These are phyloP conservation scores for Aspergillus hancockii DNA, from an alignment of 495 filamentous ascomycete species.

Conservation along the genomic window DNA sequence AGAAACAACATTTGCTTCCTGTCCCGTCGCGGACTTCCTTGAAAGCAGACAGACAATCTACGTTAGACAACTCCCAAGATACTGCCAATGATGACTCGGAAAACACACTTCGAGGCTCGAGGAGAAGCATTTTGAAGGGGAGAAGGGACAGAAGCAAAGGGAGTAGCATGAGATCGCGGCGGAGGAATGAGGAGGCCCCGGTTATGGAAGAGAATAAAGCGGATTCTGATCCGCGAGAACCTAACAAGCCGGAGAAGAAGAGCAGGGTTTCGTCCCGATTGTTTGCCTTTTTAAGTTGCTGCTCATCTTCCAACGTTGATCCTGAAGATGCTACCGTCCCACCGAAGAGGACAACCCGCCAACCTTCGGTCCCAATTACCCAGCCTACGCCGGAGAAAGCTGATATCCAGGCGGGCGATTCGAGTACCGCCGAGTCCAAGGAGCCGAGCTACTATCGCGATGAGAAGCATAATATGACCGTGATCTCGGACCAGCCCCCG, in stretches of 20 bases:
- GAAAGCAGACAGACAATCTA: slow-evolving; percentile 60
- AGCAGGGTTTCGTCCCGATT: slow-evolving; percentile 51
- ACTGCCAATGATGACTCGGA: slow-evolving; percentile 62
- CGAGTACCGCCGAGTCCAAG: slow-evolving; percentile 58
- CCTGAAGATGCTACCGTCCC: slow-evolving; percentile 61
- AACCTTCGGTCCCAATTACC: slow-evolving; percentile 53
- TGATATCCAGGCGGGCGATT: slow-evolving; percentile 50
- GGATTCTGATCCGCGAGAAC: slow-evolving; percentile 32
- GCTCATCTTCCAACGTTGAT: slow-evolving; percentile 65
- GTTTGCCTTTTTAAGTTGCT: slow-evolving; percentile 78
- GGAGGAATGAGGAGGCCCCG: slow-evolving; percentile 43
- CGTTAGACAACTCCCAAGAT: slow-evolving; percentile 63
- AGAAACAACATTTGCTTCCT: slow-evolving; percentile 59
- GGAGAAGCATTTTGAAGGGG: slow-evolving; percentile 67
- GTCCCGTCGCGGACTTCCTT: slow-evolving; percentile 71
- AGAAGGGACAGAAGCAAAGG: slow-evolving; percentile 69
- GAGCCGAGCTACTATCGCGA: slow-evolving; percentile 47
- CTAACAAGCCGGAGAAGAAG: slow-evolving; percentile 62
- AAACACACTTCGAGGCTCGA: slow-evolving; percentile 62
- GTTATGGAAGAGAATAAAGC: slow-evolving; percentile 41
- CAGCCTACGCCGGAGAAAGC: slow-evolving; percentile 55
- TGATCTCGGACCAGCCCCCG: slow-evolving; percentile 35
- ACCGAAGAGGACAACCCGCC: slow-evolving; percentile 65
- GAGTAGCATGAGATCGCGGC: slow-evolving; percentile 59
- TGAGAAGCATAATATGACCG: slow-evolving; percentile 49